Evolutionary conservation across 345 rosid genomes (phyloP), one percentile per base, ranked within the genome.

Genomic region (Euphorbia tirucalli): DNA sequence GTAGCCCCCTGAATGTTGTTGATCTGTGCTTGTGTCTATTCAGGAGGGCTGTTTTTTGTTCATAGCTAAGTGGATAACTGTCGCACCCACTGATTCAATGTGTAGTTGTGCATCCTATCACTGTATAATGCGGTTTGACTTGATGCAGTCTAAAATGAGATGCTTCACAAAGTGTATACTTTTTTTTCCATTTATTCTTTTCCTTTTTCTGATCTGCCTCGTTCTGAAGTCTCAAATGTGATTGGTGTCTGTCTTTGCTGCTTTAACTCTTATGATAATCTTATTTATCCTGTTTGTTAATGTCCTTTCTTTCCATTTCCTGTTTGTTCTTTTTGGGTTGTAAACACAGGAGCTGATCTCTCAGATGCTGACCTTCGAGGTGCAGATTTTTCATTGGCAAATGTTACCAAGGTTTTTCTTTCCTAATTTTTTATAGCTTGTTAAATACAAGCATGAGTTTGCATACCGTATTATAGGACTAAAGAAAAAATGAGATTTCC

Each of bases 351-450:
- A 69, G 97, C 97, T 80, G 95, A 92, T 84, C 89, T 94, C 79
- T 92, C 97, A 0, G 93, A 94, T 72, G 80, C 96, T 78, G 98
- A 94, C 83, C 96, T 94, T 22, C 85, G 93, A 81, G 86, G 88
- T 48, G 97, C 87, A 52, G 97, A 92, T 82, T 87, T 94, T 81
- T 89, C 97, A 18, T 84, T 94, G 76, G 97, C 98, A 70, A 94
- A 90, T 77, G 92, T 92, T 68, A 83, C 97, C 69, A 92, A 92
- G 96, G 96, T 94, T 3, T 19, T 52, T 52, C 5, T 19, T 52
- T 52, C n/a, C 1, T 65, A 41, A 41, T 27, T 56, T 7, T 41
- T 0, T 56, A 5, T n/a, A 6, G 28, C 24, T 41, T 35, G 48
- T 46, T 25, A 64, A 31, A 4, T 41, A 27, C 21, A 16, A 18